Conservation (phyloP, 2,329 filamentous ascomycete species). For the Tolypocladium nubicola region DNA sequence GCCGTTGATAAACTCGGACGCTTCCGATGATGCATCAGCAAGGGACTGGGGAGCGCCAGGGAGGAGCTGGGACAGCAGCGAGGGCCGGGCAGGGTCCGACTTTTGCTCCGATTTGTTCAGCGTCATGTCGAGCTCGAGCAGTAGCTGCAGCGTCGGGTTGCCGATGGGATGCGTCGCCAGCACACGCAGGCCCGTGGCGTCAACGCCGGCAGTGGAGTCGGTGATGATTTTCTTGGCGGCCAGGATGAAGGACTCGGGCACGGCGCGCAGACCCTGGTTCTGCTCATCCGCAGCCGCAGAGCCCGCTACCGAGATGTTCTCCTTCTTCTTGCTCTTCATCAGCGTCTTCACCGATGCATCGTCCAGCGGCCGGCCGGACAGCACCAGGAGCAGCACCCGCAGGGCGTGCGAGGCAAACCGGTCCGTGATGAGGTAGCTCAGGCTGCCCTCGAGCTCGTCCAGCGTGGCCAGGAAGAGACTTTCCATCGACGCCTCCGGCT, state of each 20-base stretch:
- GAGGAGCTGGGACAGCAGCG: conserved; percentile 66
- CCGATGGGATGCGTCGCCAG: conserved; percentile 83
- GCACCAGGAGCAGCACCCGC: conserved; percentile 72
- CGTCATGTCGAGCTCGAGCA: conserved; percentile 77
- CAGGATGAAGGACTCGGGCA: conserved; percentile 68
- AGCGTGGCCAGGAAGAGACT: conserved; percentile 73
- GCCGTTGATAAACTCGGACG: conserved; percentile 68
- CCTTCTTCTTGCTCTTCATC: conserved; percentile 89
- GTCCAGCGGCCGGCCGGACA: conserved; percentile 74
- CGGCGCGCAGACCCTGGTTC: conserved; percentile 36
- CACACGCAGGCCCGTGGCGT: conserved; percentile 69
- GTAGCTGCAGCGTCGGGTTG: conserved; percentile 84
- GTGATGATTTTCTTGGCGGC: conserved; percentile 74
- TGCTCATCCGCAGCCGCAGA: conserved; percentile 38
- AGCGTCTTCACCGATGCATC: conserved; percentile 58
- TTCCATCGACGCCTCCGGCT: conserved; percentile 60
- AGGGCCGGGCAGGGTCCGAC: conserved; percentile 21
- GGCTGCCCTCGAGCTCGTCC: conserved; percentile 76
- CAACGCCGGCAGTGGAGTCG: conserved; percentile 64
- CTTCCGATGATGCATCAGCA: conserved; percentile 60
- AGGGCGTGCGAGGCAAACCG: conserved; percentile 84
- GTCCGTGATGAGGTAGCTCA: conserved; percentile 78
- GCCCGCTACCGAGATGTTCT: conserved; percentile 59
- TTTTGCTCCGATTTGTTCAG: conserved; percentile 41
- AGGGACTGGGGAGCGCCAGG: conserved; percentile 65